phyloP scores from a whole-genome alignment of 2,329 filamentous ascomycete genomes.

The Aspergillus sp. region DNA sequence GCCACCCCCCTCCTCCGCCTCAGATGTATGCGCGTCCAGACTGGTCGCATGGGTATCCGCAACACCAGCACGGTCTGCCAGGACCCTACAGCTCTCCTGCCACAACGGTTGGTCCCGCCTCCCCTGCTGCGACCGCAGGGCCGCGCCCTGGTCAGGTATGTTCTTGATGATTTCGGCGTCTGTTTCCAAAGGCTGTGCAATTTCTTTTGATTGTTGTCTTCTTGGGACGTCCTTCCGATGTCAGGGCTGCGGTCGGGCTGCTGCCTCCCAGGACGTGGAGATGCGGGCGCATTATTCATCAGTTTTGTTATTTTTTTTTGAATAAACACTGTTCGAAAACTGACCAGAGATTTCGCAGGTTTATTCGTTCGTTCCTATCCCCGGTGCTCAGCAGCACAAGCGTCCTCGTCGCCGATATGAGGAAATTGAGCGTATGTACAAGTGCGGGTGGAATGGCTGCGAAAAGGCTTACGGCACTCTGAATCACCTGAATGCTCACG shows the following conservation, averaged over 20 bases:
- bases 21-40: conserved; percentile 50
- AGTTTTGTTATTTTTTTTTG: conserved; percentile 11
- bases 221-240: conserved; percentile 20
- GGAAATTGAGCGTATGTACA: conserved; percentile 99
- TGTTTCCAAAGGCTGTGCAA: conserved; percentile 31
- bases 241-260: conserved; percentile 19
- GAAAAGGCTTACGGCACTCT: conserved; percentile 98
- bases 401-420: conserved; percentile 89
- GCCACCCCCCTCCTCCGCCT: conserved; percentile 45
- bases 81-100: conserved; percentile 53
- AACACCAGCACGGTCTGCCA: conserved; percentile 49
- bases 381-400: conserved; percentile 96
- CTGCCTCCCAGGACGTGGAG: conserved; percentile 11
- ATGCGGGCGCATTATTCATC: conserved; percentile 23
- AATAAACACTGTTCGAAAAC: conserved; percentile 7
- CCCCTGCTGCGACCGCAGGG: conserved; percentile 60
- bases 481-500: conserved; percentile 96
- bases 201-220: conserved; percentile 29
- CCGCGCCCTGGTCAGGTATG: conserved; percentile 64
- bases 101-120: conserved; percentile 59
- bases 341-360: conserved; percentile 59
- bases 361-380: conserved; percentile 97
- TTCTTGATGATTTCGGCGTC: conserved; percentile 41
- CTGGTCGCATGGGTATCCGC: conserved; percentile 47
- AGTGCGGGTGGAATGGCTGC: conserved; percentile 97